Evolutionary conservation across 2,329 filamentous ascomycete species (phyloP).

Genomic region (Calonectria honghensis): DNA sequence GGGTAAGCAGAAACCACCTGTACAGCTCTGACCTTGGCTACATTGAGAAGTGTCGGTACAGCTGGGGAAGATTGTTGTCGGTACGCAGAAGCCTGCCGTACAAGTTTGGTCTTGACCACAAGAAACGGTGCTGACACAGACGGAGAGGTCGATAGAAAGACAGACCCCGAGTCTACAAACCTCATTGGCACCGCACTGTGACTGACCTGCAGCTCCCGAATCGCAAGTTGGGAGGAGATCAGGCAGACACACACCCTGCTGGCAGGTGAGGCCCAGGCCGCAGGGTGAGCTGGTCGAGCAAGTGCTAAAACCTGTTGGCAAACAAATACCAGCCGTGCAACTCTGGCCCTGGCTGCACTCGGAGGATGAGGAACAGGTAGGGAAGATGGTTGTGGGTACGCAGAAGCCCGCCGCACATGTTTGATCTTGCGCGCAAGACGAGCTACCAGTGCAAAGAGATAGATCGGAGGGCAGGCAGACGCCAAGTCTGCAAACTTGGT

Average conservation of each 20-base stretch:
- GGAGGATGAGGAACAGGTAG: neutral
- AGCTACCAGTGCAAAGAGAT: neutral
- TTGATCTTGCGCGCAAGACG: neutral
- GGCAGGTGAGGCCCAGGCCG: conserved; percentile 3
- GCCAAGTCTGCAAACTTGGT: conserved; percentile 24
- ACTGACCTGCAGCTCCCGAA: neutral
- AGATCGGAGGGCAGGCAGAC: conserved; percentile 21
- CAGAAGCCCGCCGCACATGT: conserved; percentile 26
- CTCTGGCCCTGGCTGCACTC: conserved; percentile 14
- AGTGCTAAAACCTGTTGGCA: conserved; percentile 10
- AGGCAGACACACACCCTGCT: conserved; percentile 24
- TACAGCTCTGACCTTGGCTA: conserved; percentile 23
- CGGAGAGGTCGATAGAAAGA: neutral
- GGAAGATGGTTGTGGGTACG: conserved; percentile 17
- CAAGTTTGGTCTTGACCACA: conserved; percentile 3
- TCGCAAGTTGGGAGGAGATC: conserved; percentile 12
- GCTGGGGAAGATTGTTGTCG: neutral
- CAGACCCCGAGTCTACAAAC: conserved; percentile 22
- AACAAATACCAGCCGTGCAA: conserved; percentile 1
- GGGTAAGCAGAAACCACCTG: conserved; percentile 25
- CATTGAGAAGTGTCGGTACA: neutral
- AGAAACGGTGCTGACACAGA: neutral
- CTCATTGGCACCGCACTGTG: neutral
- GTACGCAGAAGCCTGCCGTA: conserved; percentile 20
- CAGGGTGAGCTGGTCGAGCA: neutral